Percentiles rank a stretch among this genome's conserved stretches.
phyloP scores from a whole-genome alignment of 495 filamentous ascomycete genomes.

The Glonium stellatum region DNA sequence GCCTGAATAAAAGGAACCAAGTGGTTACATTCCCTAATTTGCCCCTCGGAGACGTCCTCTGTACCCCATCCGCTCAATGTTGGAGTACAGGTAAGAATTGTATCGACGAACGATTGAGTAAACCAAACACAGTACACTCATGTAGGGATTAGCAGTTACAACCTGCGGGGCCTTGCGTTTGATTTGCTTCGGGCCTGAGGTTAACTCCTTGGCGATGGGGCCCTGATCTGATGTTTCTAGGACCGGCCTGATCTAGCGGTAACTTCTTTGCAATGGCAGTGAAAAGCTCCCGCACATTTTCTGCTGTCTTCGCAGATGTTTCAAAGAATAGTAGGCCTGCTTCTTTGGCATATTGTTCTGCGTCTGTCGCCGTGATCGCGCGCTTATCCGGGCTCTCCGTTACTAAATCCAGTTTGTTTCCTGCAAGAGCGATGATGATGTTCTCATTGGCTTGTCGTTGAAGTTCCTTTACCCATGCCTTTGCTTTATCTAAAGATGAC shows the following conservation, averaged over 20 bases:
- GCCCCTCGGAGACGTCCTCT: neutral
- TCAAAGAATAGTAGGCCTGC: conserved; percentile 94
- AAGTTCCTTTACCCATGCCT: conserved; percentile 98
- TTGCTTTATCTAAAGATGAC: conserved; percentile 96
- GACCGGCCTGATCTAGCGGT: conserved; percentile 88
- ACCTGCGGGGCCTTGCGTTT: conserved; percentile 63
- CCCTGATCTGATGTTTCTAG: conserved; percentile 68
- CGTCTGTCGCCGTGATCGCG: conserved; percentile 78
- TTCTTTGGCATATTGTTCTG: conserved; percentile 90
- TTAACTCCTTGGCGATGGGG: conserved; percentile 70
- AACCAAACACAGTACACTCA: neutral
- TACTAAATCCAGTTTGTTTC: conserved; percentile 95
- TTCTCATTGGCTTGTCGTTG: conserved; percentile 99
- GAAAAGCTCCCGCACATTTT: conserved; percentile 92
- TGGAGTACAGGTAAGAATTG: conserved; percentile 1
- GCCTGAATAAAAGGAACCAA: neutral
- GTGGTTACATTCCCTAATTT: neutral
- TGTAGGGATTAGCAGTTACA: conserved; percentile 61
- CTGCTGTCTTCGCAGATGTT: conserved; percentile 91
- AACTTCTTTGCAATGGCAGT: conserved; percentile 97
- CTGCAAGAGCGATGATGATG: conserved; percentile 95
- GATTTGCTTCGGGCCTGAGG: conserved; percentile 66
- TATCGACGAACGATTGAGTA: conserved; percentile 4
- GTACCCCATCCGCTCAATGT: neutral
- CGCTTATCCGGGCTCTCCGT: conserved; percentile 86